A percentile compares a stretch with the other conserved stretches of the same genome.
Evolutionary conservation across 805 yeast species (phyloP).

Genomic region (Ogataea ramenticola): DNA sequence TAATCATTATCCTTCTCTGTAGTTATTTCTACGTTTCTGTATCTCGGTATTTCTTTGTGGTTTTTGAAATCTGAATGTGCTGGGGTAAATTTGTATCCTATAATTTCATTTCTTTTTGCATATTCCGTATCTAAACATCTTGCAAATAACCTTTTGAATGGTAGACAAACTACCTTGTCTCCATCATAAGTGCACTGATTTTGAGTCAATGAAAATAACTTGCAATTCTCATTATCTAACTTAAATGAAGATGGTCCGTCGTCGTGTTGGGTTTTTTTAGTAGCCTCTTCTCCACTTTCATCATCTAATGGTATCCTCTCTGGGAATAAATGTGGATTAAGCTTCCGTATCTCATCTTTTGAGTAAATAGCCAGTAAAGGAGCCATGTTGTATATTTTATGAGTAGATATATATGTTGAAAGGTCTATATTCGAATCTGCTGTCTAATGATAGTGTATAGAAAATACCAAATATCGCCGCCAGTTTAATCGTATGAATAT

Average conservation of each 20-base stretch:
- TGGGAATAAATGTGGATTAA: slow-evolving; percentile 19
- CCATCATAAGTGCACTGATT: slow-evolving; percentile 40
- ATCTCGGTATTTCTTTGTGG: slow-evolving; percentile 5
- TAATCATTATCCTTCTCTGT: slow-evolving; percentile 27
- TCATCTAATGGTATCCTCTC: slow-evolving; percentile 8
- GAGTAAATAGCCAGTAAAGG: slow-evolving; percentile 42
- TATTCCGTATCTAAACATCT: slow-evolving; percentile 29
- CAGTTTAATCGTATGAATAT: too few relatives aligned
- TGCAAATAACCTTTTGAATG: slow-evolving; percentile 40
- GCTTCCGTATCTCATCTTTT: slow-evolving; percentile 26
- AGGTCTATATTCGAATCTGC: too few relatives aligned
- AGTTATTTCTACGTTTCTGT: slow-evolving; percentile 33
- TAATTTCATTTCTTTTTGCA: slow-evolving; percentile 13
- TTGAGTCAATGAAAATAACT: slow-evolving; percentile 34
- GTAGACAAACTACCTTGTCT: slow-evolving; percentile 35
- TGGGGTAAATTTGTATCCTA: slow-evolving; percentile 24
- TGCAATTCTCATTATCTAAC: slow-evolving; percentile 11
- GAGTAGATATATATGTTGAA: too few relatives aligned
- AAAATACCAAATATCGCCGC: too few relatives aligned
- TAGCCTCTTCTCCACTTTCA: slow-evolving; percentile 2
- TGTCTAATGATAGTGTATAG: too few relatives aligned
- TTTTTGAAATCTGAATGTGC: slow-evolving; percentile 9
- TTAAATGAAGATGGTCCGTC: neutral
- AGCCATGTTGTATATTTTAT: too few relatives aligned
- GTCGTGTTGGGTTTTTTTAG: neutral